Percentiles rank a stretch among this genome's conserved stretches.
Evolutionary conservation across 2,329 filamentous ascomycete genomes (phyloP).

Genomic region (Conoideocrella luteorostrata): DNA sequence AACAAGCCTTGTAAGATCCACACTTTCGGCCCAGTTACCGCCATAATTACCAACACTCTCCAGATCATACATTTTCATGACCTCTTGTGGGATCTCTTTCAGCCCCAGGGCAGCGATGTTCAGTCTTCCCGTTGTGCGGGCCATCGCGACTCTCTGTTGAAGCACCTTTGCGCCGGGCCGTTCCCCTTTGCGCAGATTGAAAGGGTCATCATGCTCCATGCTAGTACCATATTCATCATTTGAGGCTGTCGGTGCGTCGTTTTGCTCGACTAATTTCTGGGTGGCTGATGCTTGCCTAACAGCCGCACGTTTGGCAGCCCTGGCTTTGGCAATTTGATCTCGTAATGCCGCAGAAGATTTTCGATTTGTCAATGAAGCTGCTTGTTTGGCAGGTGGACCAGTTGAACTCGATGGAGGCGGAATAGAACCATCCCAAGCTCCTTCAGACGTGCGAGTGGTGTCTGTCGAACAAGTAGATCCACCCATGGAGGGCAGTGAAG

Average conservation of each 20-base stretch:
- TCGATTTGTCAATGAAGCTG: constrained; percentile 22
- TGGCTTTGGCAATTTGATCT: constrained; percentile 89
- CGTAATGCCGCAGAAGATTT: constrained; percentile 78
- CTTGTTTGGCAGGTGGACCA: constrained; percentile 11
- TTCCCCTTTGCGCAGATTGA: constrained; percentile 58
- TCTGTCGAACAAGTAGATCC: constrained; percentile 10
- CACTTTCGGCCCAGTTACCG: constrained; percentile 81
- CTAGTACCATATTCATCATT: constrained; percentile 44
- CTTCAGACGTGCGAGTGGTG: constrained; percentile 5
- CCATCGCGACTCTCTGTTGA: constrained; percentile 64
- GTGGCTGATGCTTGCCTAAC: constrained; percentile 25
- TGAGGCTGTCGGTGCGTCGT: constrained; percentile 35
- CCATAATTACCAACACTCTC: constrained; percentile 57
- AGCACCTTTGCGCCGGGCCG: constrained; percentile 60
- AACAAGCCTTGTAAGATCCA: constrained; percentile 77
- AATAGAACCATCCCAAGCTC: constrained; percentile 25
- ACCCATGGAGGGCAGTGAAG: constrained; percentile 38
- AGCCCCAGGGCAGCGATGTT: constrained; percentile 84
- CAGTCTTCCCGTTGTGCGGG: constrained; percentile 70
- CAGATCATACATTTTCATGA: constrained; percentile 85
- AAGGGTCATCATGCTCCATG: constrained; percentile 54
- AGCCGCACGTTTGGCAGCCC: constrained; percentile 65
- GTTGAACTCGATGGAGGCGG: constrained; percentile 15
- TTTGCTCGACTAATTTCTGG: constrained; percentile 4
- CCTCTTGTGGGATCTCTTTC: constrained; percentile 71